Evolutionary conservation across 2,329 filamentous ascomycete species (phyloP).

Genomic region (Fusarium foetens): DNA sequence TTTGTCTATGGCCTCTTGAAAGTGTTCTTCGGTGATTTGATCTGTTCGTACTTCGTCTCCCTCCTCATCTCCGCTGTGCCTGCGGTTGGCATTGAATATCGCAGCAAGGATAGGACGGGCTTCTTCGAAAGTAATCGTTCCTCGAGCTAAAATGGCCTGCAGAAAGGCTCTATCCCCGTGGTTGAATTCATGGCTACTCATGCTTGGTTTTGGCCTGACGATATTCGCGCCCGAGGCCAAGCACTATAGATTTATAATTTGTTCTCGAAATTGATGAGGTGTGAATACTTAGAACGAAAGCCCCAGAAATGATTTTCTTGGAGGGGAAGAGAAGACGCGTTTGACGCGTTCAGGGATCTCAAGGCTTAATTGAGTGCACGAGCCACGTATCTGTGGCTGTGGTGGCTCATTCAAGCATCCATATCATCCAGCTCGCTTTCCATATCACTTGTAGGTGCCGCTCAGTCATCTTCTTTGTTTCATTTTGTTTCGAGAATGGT

Average conservation of each 20-base stretch:
- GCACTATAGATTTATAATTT: not conserved
- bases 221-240: conserved; percentile 13
- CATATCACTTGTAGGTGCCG: not conserved
- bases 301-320: not conserved
- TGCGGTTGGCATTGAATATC: conserved; percentile 70
- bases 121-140: conserved; percentile 79
- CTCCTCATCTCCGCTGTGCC: conserved; percentile 31
- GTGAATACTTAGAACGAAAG: not conserved
- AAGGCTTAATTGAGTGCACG: conserved; percentile 26
- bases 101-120: conserved; percentile 78
- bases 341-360: conserved; percentile 24
- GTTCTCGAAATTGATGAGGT: not conserved
- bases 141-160: conserved; percentile 84
- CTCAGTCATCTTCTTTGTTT: not conserved
- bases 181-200: conserved; percentile 53
- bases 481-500: not conserved
- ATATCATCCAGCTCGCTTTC: not conserved
- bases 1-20: conserved; percentile 74
- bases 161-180: conserved; percentile 87
- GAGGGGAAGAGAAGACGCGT: conserved; percentile 21
- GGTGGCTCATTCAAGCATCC: not conserved
- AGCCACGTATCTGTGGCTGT: conserved; percentile 4
- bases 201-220: conserved; percentile 33
- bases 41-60: conserved; percentile 59
- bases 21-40: conserved; percentile 74